A percentile compares a stretch with the other conserved stretches of the same genome.
Evolutionary conservation across 768 basidiomycete genomes (phyloP).

Genomic region (Grammothele lineata): DNA sequence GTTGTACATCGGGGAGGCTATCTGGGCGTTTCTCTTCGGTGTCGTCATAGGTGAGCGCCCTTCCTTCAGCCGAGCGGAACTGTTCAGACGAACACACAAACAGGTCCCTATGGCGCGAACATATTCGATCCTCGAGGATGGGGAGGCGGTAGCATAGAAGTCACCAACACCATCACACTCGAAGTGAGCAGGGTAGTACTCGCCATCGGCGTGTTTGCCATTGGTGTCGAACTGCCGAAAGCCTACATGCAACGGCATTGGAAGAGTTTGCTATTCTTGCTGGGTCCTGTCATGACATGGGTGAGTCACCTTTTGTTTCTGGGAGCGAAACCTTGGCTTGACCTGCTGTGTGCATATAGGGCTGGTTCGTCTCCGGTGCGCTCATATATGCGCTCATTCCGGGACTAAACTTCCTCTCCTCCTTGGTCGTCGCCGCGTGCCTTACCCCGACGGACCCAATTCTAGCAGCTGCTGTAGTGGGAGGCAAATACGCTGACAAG

Average conservation of each 20-base stretch:
- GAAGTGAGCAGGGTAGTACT: conserved; percentile 91
- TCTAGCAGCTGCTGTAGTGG: conserved; percentile 86
- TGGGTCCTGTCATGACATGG: conserved; percentile 83
- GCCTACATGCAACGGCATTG: conserved; percentile 94
- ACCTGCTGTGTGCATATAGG: conserved; percentile 38
- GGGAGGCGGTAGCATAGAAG: conserved; percentile 45
- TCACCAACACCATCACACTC: conserved; percentile 75
- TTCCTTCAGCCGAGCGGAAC: not conserved
- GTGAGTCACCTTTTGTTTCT: conserved; percentile 39
- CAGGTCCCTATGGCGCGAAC: conserved; percentile 79
- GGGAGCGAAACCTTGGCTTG: no score
- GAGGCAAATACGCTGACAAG: conserved; percentile 97
- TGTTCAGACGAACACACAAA: no score
- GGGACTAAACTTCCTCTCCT: conserved; percentile 81
- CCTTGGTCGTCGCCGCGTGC: conserved; percentile 87
- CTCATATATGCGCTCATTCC: conserved; percentile 93
- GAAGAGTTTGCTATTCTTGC: conserved; percentile 81
- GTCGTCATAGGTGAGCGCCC: conserved; percentile 71
- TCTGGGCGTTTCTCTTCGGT: conserved; percentile 91
- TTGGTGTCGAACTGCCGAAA: conserved; percentile 96
- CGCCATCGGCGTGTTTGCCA: conserved; percentile 95
- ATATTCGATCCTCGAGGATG: conserved; percentile 82
- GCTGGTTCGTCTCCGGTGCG: conserved; percentile 91
- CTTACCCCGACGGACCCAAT: conserved; percentile 95
- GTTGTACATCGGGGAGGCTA: conserved; percentile 95